Base-by-base conservation (phyloP, 768 basidiomycete genomes). In the Mycena belliarum region DNA sequence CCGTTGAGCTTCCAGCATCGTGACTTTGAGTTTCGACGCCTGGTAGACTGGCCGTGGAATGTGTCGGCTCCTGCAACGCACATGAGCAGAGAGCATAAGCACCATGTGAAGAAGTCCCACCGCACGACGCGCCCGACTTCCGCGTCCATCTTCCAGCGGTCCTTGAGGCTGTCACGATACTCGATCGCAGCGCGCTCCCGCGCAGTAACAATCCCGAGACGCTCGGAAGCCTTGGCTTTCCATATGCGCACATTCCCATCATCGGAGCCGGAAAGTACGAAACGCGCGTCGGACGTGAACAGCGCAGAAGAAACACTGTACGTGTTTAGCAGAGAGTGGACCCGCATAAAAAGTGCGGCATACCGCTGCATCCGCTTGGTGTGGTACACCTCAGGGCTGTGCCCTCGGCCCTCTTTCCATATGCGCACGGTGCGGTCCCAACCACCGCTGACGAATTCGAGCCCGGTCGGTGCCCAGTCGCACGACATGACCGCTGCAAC, bases 331-430 rank as follows among this genome's bases (percentile, higher is more conserved):
- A n/a, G n/a, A n/a, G n/a, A n/a, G n/a, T n/a, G n/a, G n/a, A n/a
- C n/a, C n/a, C n/a, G n/a, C n/a, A n/a, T n/a, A n/a, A n/a, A 21
- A 14, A 10, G 18, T 14, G 45, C 37, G 32, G 57, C 76, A 37
- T 49, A 93, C 92, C 95, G 84, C 72, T 98, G 97, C 97, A 99
- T 99, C 43, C 97, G 91, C 75, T 98, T 98, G 16, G 95, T 96
- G 72, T 98, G 96, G 69, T 98, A 99, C 8, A 95, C 88, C 70
- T 98, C 96, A 16, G 90, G 84, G 8, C 81, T 80, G 28, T 84
- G 84, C 0, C 95, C 95, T 40, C 80, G 83, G 25, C 89, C 92
- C 64, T 93, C 87, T 64, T 87, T 87, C 96, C 96, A 99, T 71
- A 98, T 83, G 57, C 95, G 79, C 43, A 98, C 81, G 2, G 95